Base-by-base conservation (phyloP, 768 basidiomycete genomes). In the Cystobasidium tubakii region DNA sequence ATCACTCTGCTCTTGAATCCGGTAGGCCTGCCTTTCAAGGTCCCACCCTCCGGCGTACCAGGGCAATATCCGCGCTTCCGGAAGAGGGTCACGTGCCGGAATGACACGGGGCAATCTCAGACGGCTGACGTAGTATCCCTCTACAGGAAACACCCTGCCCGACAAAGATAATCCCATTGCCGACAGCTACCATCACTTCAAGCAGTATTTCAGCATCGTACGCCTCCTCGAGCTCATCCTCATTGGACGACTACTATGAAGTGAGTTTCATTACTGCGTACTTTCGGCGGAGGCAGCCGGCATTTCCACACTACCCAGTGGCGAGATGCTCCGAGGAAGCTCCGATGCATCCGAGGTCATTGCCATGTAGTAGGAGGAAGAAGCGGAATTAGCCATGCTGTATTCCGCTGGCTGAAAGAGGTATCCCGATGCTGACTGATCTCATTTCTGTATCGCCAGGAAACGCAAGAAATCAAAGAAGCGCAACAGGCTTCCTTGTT, bases 1-100 rank as follows among this genome's bases (percentile, higher is more conserved):
- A 31, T 60, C 17, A 65, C 63, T 23, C 23, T 65, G 9, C 44
- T 62, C 50, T 71, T 60, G 33, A 60, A 43, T 67, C 42, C 66
- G 15, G 29, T 67, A 27, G 21, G 29, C 31, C 12, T n/a, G 29
- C 29, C 57, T 15, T 17, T 29, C 25, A 27, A 6, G 6, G 12
- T 29, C 57, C 33, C 17, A 13, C 57, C 33, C 6, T 60, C 2
- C 29, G 3, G n/a, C 36, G 33, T n/a, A 3, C 25, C 4, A 10
- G 9, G 33, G 7, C 43, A 9, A 36, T 43, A 4, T 31, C 33
- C 34, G 39, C 63, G 19, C 63, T 43, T 65, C 46, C 12, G n/a
- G 21, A n/a, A 50, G 21, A 50, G 21, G 46, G 46, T 50, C 46
- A 50, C 46, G 46, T 50, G 46, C 46, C 46, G 46, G 46, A 50